These are phyloP conservation scores for Xerocomus cyaneibrunnescens DNA, from an alignment of 1,284 basidiomycete species.

Conservation along the genomic window DNA sequence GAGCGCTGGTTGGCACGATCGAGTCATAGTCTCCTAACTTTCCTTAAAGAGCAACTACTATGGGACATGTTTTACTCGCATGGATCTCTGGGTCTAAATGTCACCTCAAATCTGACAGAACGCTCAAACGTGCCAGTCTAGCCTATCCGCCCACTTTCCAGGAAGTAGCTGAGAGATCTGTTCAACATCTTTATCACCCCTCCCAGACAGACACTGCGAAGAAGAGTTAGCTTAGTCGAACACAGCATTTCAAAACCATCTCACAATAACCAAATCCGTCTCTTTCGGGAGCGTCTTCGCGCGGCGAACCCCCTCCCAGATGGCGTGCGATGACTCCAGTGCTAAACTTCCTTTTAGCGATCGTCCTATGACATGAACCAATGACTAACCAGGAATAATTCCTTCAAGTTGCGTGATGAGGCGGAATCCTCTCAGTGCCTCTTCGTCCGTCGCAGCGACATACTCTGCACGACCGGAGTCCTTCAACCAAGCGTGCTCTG, in stretches of 20 bases:
- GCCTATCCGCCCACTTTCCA: conserved; percentile 82
- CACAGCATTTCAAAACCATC: conserved; percentile 32
- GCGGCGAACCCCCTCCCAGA: conserved; percentile 87
- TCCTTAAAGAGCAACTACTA: conserved; percentile 19
- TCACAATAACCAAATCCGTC: conserved; percentile 85
- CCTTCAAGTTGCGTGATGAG: conserved; percentile 92
- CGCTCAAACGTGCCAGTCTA: conserved; percentile 74
- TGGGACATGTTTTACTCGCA: too few species aligned
- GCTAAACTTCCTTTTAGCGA: conserved; percentile 46
- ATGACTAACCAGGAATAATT: conserved; percentile 86
- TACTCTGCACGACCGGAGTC: conserved; percentile 94
- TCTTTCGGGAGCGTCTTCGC: conserved; percentile 88
- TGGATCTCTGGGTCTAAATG: too few species aligned
- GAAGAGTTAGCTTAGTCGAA: conserved; percentile 12
- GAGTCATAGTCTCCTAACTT: conserved; percentile 21
- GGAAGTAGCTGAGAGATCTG: conserved; percentile 84
- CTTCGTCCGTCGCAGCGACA: conserved; percentile 88
- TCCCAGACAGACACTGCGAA: conserved; percentile 77
- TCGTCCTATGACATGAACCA: conserved; percentile 1
- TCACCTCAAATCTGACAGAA: background rate
- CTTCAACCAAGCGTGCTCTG: conserved; percentile 97
- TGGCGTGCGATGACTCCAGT: conserved; percentile 92
- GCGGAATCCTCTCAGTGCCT: conserved; percentile 92
- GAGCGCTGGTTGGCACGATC: background rate
- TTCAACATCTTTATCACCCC: conserved; percentile 95